Evolutionary conservation across 768 basidiomycete genomes (phyloP).

Genomic region (Macrocybe gigantea): DNA sequence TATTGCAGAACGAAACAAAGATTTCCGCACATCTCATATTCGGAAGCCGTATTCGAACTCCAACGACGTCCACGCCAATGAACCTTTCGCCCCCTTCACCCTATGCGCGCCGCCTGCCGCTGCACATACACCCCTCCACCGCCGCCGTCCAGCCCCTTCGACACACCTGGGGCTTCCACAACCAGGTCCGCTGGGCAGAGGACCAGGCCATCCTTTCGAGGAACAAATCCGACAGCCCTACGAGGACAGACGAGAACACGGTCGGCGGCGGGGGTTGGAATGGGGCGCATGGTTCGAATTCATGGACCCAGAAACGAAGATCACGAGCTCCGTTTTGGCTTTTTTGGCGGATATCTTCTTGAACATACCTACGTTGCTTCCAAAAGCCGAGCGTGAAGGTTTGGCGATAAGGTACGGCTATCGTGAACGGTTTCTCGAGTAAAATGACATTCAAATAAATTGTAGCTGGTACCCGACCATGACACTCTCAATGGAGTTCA

Average conservation of each 20-base stretch:
- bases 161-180: conserved; percentile 27
- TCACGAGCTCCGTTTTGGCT: conserved; percentile 43
- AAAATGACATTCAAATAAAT: not conserved
- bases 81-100: conserved; percentile 45
- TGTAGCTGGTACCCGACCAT: conserved; percentile 62
- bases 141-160: conserved; percentile 18
- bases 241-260: conserved; percentile 29
- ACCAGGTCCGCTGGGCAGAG: conserved; percentile 26
- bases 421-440: not conserved
- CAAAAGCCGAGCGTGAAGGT: conserved; percentile 35
- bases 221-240: conserved; percentile 30
- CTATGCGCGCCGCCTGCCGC: conserved; percentile 55
- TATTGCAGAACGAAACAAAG: conserved; percentile 34
- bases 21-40: conserved; percentile 54
- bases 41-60: conserved; percentile 33
- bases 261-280: conserved; percentile 50
- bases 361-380: conserved; percentile 41
- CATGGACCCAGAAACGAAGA: conserved; percentile 29
- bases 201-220: conserved; percentile 35
- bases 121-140: conserved; percentile 46
- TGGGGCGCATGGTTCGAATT: conserved; percentile 59
- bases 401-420: conserved; percentile 20
- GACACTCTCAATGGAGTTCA: conserved; percentile 57
- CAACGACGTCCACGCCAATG: conserved; percentile 17
- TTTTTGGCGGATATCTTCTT: conserved; percentile 53